Evolutionary conservation across 108 stramenopile genomes (phyloP).

Genomic region (Conticribra weissflogii): DNA sequence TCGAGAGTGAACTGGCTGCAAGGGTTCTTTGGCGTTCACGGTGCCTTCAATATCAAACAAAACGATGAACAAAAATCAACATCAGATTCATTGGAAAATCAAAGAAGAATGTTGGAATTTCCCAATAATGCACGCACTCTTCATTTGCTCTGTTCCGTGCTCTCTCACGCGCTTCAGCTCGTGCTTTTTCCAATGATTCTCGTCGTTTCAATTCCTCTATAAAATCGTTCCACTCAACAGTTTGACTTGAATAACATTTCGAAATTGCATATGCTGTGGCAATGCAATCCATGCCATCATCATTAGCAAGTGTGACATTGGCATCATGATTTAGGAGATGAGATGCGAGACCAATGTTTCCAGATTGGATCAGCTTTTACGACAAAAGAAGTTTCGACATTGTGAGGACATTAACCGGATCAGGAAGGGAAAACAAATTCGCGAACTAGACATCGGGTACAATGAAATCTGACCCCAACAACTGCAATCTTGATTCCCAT

Average conservation of each 20-base stretch:
- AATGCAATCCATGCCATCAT: conserved; percentile 44
- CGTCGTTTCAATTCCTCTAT: conserved; percentile 38
- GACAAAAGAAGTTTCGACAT: neutral
- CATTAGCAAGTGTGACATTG: conserved; percentile 37
- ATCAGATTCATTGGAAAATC: too few species aligned
- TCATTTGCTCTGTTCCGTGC: conserved; percentile 48
- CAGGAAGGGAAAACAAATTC: too few species aligned
- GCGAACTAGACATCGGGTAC: too few species aligned
- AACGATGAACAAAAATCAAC: too few species aligned
- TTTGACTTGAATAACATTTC: too few species aligned
- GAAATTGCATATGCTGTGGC: conserved; percentile 29
- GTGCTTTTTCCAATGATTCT: conserved; percentile 35
- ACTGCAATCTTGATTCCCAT: too few species aligned
- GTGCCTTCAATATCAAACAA: conserved; percentile 32
- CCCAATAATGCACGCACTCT: conserved; percentile 33
- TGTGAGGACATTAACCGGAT: too few species aligned
- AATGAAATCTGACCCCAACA: too few species aligned
- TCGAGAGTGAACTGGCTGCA: conserved; percentile 30
- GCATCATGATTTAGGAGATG: conserved; percentile 44
- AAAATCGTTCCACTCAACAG: conserved; percentile 36
- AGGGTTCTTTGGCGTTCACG: conserved; percentile 47
- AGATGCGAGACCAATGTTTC: conserved; percentile 29
- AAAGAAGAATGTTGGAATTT: neutral
- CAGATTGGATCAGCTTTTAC: conserved; percentile 34
- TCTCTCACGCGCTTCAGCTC: conserved; percentile 29